These are phyloP conservation scores for Actinomucor elegans DNA, from an alignment of 371 early-diverging fungal species.

Conservation along the genomic window DNA sequence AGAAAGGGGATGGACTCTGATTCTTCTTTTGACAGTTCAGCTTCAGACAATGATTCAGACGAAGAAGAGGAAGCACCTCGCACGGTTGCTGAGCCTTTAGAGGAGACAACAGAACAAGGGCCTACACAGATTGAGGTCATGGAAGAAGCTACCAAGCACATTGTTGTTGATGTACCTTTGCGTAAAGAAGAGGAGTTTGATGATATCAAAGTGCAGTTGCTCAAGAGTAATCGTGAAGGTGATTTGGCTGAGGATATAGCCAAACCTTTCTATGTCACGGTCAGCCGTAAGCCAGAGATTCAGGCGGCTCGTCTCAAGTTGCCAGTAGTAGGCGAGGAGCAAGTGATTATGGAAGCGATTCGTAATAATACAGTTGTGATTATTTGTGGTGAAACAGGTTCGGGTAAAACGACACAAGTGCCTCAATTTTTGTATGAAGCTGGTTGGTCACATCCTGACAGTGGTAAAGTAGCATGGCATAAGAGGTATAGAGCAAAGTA, in stretches of 20 bases:
- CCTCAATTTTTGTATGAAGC: constrained; percentile 99
- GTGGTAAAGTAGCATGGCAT: constrained; percentile 29
- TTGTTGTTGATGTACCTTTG: constrained; percentile 20
- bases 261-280: constrained; percentile 77
- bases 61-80: constrained; percentile 40
- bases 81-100: constrained; percentile 39
- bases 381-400: constrained; percentile 98
- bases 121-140: constrained; percentile 47
- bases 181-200: constrained; percentile 41
- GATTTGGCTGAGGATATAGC: constrained; percentile 40
- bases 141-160: constrained; percentile 38
- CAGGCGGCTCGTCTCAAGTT: constrained; percentile 76
- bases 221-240: constrained; percentile 42
- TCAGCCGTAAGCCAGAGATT: constrained; percentile 74
- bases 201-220: constrained; percentile 35
- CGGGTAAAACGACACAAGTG: constrained; percentile 81
- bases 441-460: constrained; percentile 86
- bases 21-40: constrained; percentile 67
- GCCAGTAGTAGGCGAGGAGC: constrained; percentile 94
- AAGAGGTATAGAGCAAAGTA: background rate
- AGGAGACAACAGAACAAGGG: constrained; percentile 34
- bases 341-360: constrained; percentile 95
- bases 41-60: constrained; percentile 53
- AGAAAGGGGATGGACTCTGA: constrained; percentile 58
- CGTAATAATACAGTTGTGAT: constrained; percentile 80